Conservation (phyloP, 179 eudicot genomes). For the Actinidia chinensis region DNA sequence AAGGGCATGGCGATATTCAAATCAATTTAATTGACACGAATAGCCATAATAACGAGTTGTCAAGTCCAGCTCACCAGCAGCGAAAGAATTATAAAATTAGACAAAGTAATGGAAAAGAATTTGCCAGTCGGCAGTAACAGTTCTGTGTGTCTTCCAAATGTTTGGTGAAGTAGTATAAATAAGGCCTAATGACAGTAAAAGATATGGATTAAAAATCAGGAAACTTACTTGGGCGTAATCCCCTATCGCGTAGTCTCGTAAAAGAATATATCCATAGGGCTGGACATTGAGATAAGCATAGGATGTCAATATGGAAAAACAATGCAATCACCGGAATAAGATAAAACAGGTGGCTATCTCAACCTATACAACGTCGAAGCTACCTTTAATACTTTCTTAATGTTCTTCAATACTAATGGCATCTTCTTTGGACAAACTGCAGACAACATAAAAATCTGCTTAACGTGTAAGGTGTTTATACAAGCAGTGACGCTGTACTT, state of each 20-base stretch:
- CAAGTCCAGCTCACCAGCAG: neutral
- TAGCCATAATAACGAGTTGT: neutral
- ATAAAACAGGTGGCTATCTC: neutral
- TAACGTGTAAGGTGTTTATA: constrained; percentile 39
- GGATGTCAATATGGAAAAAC: neutral
- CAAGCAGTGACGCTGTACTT: neutral
- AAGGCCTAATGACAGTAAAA: neutral
- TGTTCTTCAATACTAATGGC: constrained; percentile 55
- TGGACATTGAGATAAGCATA: constrained; percentile 28
- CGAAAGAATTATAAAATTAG: neutral
- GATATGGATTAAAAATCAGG: neutral
- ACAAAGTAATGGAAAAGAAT: neutral
- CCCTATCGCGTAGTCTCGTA: constrained; percentile 85
- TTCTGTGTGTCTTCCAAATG: no score
- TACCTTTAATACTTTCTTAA: constrained; percentile 72
- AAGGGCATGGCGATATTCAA: neutral
- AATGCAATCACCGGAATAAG: neutral
- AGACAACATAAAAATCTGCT: constrained; percentile 82
- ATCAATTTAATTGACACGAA: constrained; percentile 9
- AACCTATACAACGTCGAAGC: neutral
- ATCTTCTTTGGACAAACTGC: constrained; percentile 87
- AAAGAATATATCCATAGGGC: constrained; percentile 75
- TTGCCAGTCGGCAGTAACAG: no score
- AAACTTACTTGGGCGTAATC: constrained; percentile 80
- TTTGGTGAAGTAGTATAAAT: neutral